Base-by-base conservation (phyloP, 2,329 filamentous ascomycete species). In the Madurella mycetomatis region DNA sequence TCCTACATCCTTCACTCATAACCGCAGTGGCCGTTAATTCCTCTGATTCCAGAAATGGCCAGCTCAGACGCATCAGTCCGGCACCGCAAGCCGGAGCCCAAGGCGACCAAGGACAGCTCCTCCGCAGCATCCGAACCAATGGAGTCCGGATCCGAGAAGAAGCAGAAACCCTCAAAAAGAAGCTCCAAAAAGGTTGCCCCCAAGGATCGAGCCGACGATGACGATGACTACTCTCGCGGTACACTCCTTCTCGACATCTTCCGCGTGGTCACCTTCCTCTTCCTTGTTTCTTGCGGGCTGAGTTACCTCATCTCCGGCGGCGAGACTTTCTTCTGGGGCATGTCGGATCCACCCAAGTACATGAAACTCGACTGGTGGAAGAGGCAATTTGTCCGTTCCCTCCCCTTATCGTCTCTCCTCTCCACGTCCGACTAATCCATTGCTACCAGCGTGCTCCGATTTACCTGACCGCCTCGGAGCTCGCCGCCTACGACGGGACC, bases 301-400 rank as follows among this genome's bases (percentile, higher is more conserved):
- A 91, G 87, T 72, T 92, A 92, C 71, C 82, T 92, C 60, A 77
- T 88, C 62, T 90, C 87, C 43, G 77, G 79, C 58, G 86, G 86
- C 57, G 82, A 89, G 66, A 85, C 82, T 55, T 76, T 85, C 60
- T 78, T 84, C 54, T 94, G 87, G 86, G 84, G 76, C 59, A 70
- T 79, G 66, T 73, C 74, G 77, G 61, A 86, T 75, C 74, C 77
- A 72, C 72, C 87, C 72, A 64, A 85, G 73, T 84, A 87, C 75
- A 65, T 86, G 72, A 67, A 77, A 67, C 40, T 78, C 65, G 70
- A 80, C 64, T 74, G 77, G 65, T 80, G 90, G 72, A 81, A 81
- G 65, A 70, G 73, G 32, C 80, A 83, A 65, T 67, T 86, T 54
- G 86, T 90, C 75, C 47, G 80, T 70, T 43, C 9, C 16, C 9